Percentiles rank a stretch among this genome's conserved stretches.
These are phyloP conservation scores for Populus simonii DNA, from an alignment of 345 rosid genomes.

Conservation along the genomic window DNA sequence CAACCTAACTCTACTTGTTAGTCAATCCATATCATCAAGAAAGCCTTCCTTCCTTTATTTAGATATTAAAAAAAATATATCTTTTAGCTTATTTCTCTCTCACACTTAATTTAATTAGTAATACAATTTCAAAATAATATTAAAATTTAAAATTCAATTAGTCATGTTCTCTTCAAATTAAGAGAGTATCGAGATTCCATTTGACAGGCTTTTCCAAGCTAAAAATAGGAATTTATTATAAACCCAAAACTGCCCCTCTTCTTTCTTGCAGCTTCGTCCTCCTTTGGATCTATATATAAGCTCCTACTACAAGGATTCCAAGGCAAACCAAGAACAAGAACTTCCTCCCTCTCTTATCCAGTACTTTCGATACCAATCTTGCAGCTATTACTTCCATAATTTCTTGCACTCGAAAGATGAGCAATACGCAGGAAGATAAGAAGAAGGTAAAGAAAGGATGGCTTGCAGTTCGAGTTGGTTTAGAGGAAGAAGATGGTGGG, in stretches of 20 bases:
- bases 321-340: neutral
- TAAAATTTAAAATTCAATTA: too few relatives aligned
- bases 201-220: neutral
- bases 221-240: neutral
- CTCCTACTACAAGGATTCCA: neutral
- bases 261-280: neutral
- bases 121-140: too few relatives aligned
- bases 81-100: too few relatives aligned
- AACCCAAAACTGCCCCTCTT: neutral
- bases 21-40: too few relatives aligned
- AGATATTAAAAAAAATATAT: too few relatives aligned
- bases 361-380: neutral
- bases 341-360: neutral
- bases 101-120: too few relatives aligned
- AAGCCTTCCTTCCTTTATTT: too few relatives aligned
- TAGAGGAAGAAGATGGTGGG: conserved; percentile 33
- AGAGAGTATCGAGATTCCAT: too few relatives aligned
- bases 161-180: neutral
- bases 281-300: neutral
- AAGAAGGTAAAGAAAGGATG: conserved; percentile 56
- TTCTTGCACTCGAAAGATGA: neutral
- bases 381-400: neutral
- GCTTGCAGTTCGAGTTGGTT: conserved; percentile 44
- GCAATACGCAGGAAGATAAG: neutral
- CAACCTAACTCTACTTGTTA: too few relatives aligned